A percentile compares a stretch with the other conserved stretches of the same genome.
Conservation (phyloP, 306 rosid species). For the Senna tora region DNA sequence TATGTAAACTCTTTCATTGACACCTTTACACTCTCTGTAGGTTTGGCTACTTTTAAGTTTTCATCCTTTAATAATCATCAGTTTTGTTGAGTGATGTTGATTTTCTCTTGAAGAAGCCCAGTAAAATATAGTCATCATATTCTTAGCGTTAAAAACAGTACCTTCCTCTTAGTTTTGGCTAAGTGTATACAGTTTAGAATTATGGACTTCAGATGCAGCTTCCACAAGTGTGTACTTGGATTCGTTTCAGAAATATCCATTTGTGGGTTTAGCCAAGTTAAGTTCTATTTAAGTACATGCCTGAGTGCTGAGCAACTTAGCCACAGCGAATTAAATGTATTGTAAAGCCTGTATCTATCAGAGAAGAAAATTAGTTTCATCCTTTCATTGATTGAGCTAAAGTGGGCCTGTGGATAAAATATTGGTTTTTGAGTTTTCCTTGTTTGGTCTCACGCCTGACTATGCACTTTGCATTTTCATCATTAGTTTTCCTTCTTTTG, state of each 20-base stretch:
- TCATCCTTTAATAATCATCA: constrained; percentile 11
- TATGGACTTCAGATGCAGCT: neutral
- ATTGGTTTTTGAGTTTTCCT: neutral
- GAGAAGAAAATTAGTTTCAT: constrained; percentile 19
- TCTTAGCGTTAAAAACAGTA: neutral
- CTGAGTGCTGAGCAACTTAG: constrained; percentile 8
- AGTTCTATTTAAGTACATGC: constrained; percentile 9
- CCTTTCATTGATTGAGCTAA: constrained; percentile 17
- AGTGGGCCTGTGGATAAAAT: neutral
- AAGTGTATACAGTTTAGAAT: neutral
- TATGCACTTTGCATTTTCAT: constrained; percentile 23
- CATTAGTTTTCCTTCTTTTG: constrained; percentile 19
- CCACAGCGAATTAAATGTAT: constrained; percentile 4
- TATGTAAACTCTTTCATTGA: constrained; percentile 32
- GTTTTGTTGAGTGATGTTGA: constrained; percentile 20
- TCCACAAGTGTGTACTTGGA: neutral
- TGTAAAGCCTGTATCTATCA: neutral
- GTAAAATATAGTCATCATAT: constrained; percentile 18
- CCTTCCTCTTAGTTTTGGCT: neutral
- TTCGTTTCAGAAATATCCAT: neutral
- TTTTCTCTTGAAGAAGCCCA: constrained; percentile 18
- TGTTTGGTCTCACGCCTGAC: constrained; percentile 22
- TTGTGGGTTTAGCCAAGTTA: neutral
- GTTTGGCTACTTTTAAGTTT: constrained; percentile 10
- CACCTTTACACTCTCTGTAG: constrained; percentile 28